Evolutionary conservation across 2,329 filamentous ascomycete genomes (phyloP).

Genomic region (Diaporthe citrichinensis): DNA sequence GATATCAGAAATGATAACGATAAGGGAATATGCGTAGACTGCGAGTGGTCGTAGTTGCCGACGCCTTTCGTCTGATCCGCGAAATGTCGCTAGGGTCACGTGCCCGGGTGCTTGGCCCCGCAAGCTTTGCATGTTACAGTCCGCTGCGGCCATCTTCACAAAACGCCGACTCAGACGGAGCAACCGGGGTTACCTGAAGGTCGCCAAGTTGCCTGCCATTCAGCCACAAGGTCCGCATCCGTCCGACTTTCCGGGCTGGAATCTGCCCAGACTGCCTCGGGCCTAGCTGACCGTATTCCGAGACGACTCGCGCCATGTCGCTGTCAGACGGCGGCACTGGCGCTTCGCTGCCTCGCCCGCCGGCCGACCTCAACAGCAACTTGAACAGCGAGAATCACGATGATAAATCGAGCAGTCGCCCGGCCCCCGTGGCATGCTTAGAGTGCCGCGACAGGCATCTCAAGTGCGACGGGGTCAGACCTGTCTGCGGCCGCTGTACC

Average conservation of each 20-base stretch:
- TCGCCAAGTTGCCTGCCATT: background rate
- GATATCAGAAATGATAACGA: background rate
- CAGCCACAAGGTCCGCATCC: background rate
- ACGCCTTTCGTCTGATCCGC: background rate
- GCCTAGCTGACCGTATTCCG: background rate
- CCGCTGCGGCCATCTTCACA: background rate
- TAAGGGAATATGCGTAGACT: background rate
- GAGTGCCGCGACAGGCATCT: conserved; percentile 15
- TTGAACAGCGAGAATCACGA: background rate
- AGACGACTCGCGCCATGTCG: background rate
- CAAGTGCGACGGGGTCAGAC: conserved; percentile 4
- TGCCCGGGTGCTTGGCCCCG: background rate
- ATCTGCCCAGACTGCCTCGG: background rate
- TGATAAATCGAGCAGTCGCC: background rate
- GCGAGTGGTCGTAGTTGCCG: background rate
- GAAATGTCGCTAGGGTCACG: background rate
- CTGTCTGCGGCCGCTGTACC: conserved; percentile 1
- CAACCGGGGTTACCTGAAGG: background rate
- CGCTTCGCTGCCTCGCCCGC: background rate
- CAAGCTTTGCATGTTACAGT: background rate
- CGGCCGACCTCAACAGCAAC: background rate
- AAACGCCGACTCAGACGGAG: background rate
- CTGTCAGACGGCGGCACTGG: background rate
- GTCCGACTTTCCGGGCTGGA: background rate
- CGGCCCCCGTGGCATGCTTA: background rate